Evolutionary conservation across 1,284 basidiomycete genomes (phyloP), one percentile per base, ranked within the genome.

Genomic region (Sanguinoderma infundibulare): DNA sequence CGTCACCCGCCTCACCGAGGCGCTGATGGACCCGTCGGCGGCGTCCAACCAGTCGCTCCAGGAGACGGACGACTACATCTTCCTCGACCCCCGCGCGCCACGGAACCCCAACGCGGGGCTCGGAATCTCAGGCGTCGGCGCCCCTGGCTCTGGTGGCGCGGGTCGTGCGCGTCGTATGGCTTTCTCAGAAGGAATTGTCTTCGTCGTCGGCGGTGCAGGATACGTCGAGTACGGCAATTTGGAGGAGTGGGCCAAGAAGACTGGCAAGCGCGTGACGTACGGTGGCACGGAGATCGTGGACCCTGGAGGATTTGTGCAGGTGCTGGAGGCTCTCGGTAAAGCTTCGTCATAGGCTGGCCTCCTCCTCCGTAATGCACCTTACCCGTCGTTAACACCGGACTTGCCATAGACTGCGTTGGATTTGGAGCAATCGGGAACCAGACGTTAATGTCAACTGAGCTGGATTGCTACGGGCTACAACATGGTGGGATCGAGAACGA

Each of bases 141-240:
- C 79, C 20, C 76, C 78, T 1, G 70, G 67, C 3, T 68, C 71
- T 9, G 75, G 71, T 56, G 77, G 76, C 60, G 69, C 73, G 60
- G 81, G 87, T 26, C 77, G 84, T 53, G 79, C 81, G 36, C 81
- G 82, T 62, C 84, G 93, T 20, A 93, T 94, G 87, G 85, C 87
- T n/a, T 98, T 96, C 75, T 80, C 83, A 17, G 96, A 99, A 67
- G 90, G 92, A 17, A 87, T 96, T 68, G 92, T 99, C 2, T 99
- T 99, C 70, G 83, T 99, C 15, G 96, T 99, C 0, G 98, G 98
- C 5, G 98, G 98, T 4, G 98, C 96, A 1, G 92, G 95, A 22
- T 98, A 99, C 72, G 95, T 99, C 55, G 98, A 99, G 77, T 98
- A 97, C 71, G 94, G 95, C 7, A 99, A 99, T 75, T 77, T 99